phyloP scores from a whole-genome alignment of 2,329 filamentous ascomycete genomes.

The Colletotrichum lentis region DNA sequence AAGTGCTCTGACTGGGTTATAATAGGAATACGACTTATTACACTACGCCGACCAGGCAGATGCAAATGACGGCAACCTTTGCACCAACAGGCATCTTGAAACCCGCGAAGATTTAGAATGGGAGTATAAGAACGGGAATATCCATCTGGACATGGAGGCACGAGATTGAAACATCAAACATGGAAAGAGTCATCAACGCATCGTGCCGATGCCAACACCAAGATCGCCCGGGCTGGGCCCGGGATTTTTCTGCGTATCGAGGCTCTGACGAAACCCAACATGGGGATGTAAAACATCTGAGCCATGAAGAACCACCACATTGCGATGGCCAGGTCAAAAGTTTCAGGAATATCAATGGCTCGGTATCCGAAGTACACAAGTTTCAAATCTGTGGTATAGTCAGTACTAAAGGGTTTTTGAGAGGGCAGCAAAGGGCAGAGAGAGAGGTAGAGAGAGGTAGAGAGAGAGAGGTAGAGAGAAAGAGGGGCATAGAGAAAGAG shows the following conservation, averaged over 20 bases:
- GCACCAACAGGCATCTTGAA: constrained; percentile 46
- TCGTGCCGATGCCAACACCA: constrained; percentile 22
- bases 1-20: too few relatives aligned
- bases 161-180: constrained; percentile 47
- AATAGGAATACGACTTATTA: constrained; percentile 30
- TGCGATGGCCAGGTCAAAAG: constrained; percentile 14
- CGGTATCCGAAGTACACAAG: constrained; percentile 44
- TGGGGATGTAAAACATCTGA: constrained; percentile 49
- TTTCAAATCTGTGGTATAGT: constrained; percentile 29
- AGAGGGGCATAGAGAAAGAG: too few relatives aligned
- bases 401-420: too few relatives aligned
- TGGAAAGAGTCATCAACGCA: constrained; percentile 41
- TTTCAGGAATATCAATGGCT: constrained; percentile 17
- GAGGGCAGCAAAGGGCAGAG: too few relatives aligned
- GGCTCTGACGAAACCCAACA: constrained; percentile 48
- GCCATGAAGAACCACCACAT: constrained; percentile 46
- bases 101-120: constrained; percentile 48
- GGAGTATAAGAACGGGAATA: constrained; percentile 50
- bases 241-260: too few relatives aligned
- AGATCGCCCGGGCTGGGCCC: too few relatives aligned
- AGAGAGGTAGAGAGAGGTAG: too few relatives aligned
- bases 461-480: too few relatives aligned
- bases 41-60: constrained; percentile 47
- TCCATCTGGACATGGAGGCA: constrained; percentile 53
- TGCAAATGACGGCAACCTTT: constrained; percentile 47